These are phyloP conservation scores for Nematodospora anomalae DNA, from an alignment of 1,139 yeast species.

Conservation along the genomic window DNA sequence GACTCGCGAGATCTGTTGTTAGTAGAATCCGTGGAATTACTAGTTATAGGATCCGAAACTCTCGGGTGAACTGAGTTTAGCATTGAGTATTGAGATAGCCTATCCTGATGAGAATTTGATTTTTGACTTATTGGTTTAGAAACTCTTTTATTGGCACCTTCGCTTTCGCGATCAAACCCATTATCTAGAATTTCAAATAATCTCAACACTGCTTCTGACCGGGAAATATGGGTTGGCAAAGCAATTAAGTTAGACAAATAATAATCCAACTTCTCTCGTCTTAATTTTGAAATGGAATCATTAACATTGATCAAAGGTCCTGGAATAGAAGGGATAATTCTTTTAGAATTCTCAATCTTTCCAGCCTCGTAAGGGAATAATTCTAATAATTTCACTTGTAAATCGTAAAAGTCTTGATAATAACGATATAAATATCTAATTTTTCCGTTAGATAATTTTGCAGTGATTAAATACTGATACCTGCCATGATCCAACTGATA, in stretches of 20 bases:
- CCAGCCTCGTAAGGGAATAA: constrained; percentile 94
- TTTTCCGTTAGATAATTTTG: constrained; percentile 67
- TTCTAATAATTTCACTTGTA: constrained; percentile 82
- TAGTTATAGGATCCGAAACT: constrained; percentile 22
- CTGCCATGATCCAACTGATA: constrained; percentile 83
- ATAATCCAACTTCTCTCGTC: constrained; percentile 81
- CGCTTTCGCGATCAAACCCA: constrained; percentile 43
- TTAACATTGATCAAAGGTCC: constrained; percentile 94
- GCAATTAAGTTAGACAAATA: constrained; percentile 74
- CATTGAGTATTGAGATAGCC: constrained; percentile 43
- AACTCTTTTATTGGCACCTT: constrained; percentile 21
- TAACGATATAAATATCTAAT: constrained; percentile 76
- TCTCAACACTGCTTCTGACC: constrained; percentile 64
- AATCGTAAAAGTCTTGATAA: constrained; percentile 94
- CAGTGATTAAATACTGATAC: constrained; percentile 82
- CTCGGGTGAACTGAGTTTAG: constrained; percentile 12
- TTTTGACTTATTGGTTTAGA: constrained; percentile 44
- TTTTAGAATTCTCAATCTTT: constrained; percentile 64
- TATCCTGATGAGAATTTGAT: constrained; percentile 44
- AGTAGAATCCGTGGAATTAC: constrained; percentile 28
- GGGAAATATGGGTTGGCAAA: constrained; percentile 76
- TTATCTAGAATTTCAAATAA: constrained; percentile 72
- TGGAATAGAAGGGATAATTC: constrained; percentile 91
- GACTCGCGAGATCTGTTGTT: constrained; percentile 16
- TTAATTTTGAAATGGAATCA: constrained; percentile 80